A percentile compares a stretch with the other conserved stretches of the same genome.
These are phyloP conservation scores for Cicer judaicum DNA, from an alignment of 306 rosid species.

Conservation along the genomic window DNA sequence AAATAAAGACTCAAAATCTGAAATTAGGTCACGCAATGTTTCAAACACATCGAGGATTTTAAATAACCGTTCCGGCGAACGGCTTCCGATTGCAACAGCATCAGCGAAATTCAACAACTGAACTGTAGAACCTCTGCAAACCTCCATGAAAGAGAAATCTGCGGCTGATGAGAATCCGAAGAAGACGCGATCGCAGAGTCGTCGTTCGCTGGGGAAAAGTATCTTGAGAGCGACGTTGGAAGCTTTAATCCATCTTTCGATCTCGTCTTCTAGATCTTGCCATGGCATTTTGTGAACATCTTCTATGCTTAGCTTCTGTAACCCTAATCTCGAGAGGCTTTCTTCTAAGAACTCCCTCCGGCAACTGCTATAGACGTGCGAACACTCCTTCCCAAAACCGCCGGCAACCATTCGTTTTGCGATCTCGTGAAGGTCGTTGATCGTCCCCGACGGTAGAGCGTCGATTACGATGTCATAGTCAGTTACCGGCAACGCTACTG, in stretches of 20 bases:
- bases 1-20: constrained; percentile 72
- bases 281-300: constrained; percentile 88
- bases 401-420: constrained; percentile 93
- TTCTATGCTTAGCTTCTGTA: constrained; percentile 84
- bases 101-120: constrained; percentile 84
- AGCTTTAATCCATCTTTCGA: constrained; percentile 86
- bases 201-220: constrained; percentile 82
- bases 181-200: constrained; percentile 82
- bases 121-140: constrained; percentile 79
- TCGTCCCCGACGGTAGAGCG: constrained; percentile 78
- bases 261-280: constrained; percentile 89
- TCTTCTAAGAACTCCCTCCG: constrained; percentile 90
- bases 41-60: constrained; percentile 81
- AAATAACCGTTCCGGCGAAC: constrained; percentile 86
- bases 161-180: constrained; percentile 79
- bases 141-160: constrained; percentile 89
- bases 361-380: constrained; percentile 82
- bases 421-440: constrained; percentile 87
- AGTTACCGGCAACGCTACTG: constrained; percentile 74
- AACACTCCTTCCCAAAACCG: constrained; percentile 88
- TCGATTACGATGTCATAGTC: constrained; percentile 82
- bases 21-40: constrained; percentile 73
- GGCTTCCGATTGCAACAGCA: constrained; percentile 81
- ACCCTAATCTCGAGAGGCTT: constrained; percentile 82
- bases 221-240: constrained; percentile 71